Percentiles rank a stretch among this genome's conserved stretches.
These are phyloP conservation scores for Picochlorum sp. DNA, from an alignment of 139 green algal genomes.

Conservation along the genomic window DNA sequence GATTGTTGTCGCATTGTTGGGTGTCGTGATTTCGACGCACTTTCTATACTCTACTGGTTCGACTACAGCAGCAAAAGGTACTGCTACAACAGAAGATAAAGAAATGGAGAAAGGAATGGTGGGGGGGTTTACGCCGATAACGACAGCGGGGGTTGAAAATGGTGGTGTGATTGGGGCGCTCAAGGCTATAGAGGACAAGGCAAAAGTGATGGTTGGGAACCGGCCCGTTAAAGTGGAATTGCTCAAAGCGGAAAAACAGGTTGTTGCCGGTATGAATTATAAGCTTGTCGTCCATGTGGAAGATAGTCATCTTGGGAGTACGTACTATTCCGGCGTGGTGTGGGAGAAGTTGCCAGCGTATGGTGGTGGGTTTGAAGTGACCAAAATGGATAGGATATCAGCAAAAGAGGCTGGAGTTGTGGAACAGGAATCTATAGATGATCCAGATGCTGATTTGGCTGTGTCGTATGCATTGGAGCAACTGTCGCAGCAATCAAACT, in stretches of 20 bases:
- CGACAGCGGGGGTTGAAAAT: no score
- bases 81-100: no score
- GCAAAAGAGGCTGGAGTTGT: not conserved
- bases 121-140: no score
- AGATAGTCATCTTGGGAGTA: not conserved
- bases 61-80: no score
- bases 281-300: constrained; percentile 21
- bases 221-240: no score
- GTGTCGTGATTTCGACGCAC: no score
- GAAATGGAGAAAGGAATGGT: no score
- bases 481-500: constrained; percentile 33
- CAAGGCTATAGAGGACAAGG: no score
- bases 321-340: constrained; percentile 22
- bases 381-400: constrained; percentile 1
- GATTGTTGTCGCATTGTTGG: no score
- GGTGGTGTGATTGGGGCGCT: no score
- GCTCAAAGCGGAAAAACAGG: not conserved
- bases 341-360: constrained; percentile 23
- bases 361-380: constrained; percentile 19
- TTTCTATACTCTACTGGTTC: no score
- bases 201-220: no score
- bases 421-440: not conserved
- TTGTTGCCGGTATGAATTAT: constrained; percentile 33
- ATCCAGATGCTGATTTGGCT: constrained; percentile 19
- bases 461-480: constrained; percentile 34